Base-by-base conservation (phyloP, 495 filamentous ascomycete species). In the Beverwykella pulmonaria region DNA sequence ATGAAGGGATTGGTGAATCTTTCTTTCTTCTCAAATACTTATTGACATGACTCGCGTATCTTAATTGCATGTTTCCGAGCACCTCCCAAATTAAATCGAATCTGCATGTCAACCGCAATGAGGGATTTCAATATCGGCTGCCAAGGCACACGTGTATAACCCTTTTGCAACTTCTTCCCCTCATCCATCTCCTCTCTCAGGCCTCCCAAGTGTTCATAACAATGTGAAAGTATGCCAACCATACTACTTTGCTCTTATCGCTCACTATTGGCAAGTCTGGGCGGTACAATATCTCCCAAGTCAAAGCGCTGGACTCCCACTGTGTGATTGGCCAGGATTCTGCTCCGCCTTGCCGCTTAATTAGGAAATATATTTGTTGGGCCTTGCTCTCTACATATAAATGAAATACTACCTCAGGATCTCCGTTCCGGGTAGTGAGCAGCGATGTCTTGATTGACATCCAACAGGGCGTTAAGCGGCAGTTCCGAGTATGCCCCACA, bases 381-480 rank as follows among this genome's bases (percentile, higher is more conserved):
- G 19, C n/a, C 17, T 15, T n/a, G 15, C 56, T n/a, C 36, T 39
- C 25, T 39, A 20, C 36, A 48, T 17, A 47, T 48, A 46, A 59
- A 59, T 59, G 36, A 27, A 26, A 15, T 14, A 39, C 25, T 48
- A 29, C 56, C 14, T 48, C n/a, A 59, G 17, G 14, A 10, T 36
- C 25, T n/a, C 20, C 25, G 19, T 29, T 27, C 56, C 56, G n/a
- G 56, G 56, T 47, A 59, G 36, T 2, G 56, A 59, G 8, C 36
- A 9, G 15, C 56, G 29, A 47, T 19, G 3, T 17, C 56, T n/a
- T 26, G 23, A 59, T 59, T 34, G 39, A 3, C 9, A 36, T 4
- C 30, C 17, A n/a, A 2, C 27, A 17, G 27, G 25, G 9, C 32
- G 56, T 25, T 12, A 12, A 29, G 29, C 56, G 56, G 56, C 56